Evolutionary conservation across 306 rosid genomes (phyloP).

Genomic region (Acacia confusa): DNA sequence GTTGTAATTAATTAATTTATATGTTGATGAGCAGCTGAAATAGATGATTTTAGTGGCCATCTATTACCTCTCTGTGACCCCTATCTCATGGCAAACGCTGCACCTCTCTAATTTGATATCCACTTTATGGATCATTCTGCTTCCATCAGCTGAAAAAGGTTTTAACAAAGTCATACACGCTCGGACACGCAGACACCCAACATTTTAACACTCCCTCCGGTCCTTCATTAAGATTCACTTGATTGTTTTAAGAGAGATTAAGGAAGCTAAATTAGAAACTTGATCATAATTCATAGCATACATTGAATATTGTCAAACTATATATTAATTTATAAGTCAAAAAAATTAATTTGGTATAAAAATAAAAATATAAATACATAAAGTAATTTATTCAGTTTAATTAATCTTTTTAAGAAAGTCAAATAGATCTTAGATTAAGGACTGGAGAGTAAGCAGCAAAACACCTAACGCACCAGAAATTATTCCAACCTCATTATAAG

Average conservation of each 20-base stretch:
- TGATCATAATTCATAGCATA: too few species aligned
- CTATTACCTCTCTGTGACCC: constrained; percentile 59
- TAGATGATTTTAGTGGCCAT: too few species aligned
- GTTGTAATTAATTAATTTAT: not conserved
- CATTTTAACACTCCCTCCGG: not conserved
- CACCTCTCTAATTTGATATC: constrained; percentile 59
- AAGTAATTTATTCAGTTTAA: too few species aligned
- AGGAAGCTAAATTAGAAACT: too few species aligned
- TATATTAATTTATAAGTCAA: too few species aligned
- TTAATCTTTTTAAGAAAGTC: too few species aligned
- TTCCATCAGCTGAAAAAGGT: constrained; percentile 61
- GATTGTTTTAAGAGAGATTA: too few species aligned
- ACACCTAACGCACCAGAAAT: constrained; percentile 53
- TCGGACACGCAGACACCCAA: not conserved
- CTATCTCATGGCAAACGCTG: constrained; percentile 61
- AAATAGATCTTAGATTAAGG: too few species aligned
- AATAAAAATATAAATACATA: too few species aligned
- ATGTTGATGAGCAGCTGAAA: not conserved
- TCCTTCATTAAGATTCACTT: too few species aligned
- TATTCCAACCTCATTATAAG: constrained; percentile 58
- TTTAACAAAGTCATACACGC: not conserved
- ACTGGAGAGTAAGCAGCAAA: not conserved
- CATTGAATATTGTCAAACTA: too few species aligned
- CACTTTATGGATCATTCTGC: constrained; percentile 50
- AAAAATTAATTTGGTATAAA: too few species aligned